Evolutionary conservation across 2,329 filamentous ascomycete species (phyloP), one percentile per base, ranked within the genome.

Genomic region (Blastomyces parvus): DNA sequence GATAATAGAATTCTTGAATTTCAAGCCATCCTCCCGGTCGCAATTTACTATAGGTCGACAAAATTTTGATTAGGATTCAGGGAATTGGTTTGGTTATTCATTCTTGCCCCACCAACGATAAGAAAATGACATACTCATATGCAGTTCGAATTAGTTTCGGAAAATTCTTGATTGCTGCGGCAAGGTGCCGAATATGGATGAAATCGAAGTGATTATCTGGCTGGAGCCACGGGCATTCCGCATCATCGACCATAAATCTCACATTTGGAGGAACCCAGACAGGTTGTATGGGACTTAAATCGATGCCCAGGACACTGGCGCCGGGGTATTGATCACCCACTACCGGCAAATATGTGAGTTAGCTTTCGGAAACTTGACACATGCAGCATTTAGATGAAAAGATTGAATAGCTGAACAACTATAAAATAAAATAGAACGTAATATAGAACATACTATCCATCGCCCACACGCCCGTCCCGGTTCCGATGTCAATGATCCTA

Each of bases 391-490:
- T 13, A 38, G 13, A 6, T 38, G 8, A 38, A 38, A 38, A 38
- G 2, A 2, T 8, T 8, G 3, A 38, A 38, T 1, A 6, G 36
- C 8, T 8, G 36, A 38, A 38, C n/a, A 38, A 38, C 8, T 8
- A 38, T 5, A 46, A 22, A 3, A 30, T 30, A 22, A 38, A 7
- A 40, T 19, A 4, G 2, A 11, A 7, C 27, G 19, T 25, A 19
- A 40, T 42, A 22, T 14, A 27, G 13, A 25, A 22, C 44, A n/a
- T 52, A 61, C 46, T 67, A 52, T 81, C 77, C 25, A 84, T 79
- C 1, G 83, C 83, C 84, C 84, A 86, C 52, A 84, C 77, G 8
- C 81, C 81, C 3, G 79, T 82, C 13, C 80, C 80, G 0, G 80
- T 82, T 7, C 81, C 81, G 19, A 82, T 70, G 68, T 83, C 81